Base-by-base conservation (phyloP, 495 filamentous ascomycete genomes). In the Penicillium silybi region DNA sequence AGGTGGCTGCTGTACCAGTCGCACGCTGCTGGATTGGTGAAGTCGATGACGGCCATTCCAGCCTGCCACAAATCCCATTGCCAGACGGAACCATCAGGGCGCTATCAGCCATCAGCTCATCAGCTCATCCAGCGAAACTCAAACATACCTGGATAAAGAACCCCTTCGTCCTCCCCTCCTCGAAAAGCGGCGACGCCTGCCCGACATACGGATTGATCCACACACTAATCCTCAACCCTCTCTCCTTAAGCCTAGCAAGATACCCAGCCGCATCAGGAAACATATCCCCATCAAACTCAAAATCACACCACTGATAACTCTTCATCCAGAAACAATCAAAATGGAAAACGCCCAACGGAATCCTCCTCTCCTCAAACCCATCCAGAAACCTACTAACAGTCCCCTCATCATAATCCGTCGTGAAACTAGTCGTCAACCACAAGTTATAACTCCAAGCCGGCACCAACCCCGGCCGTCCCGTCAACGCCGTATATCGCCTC, bases 41-140 rank as follows among this genome's bases (percentile, higher is more conserved):
- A 87, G 58, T 88, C 86, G 8, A 88, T 73, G 4, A 88, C 69
- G 3, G 84, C 85, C 85, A 89, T 89, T 29, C 85, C 85, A 17
- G 83, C 80, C 59, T 88, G 84, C 85, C 85, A 88, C 32, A 85
- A 67, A 57, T 88, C 85, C 82, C 84, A 87, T 66, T 88, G 84
- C 77, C 80, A 88, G 19, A 88, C 68, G 47, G 85, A 84, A 17
- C 83, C 85, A 52, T 89, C 85, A 47, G 72, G 80, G 17, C 83
- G 80, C 71, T 74, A 45, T 18, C 15, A n/a, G 39, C 16, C 15
- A 17, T 47, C 10, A 26, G 16, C 42, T 16, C 1, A n/a, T n/a
- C 44, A 32, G 11, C 29, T 10, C 29, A 13, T 13, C 1, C 29
- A 15, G n/a, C n/a, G n/a, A n/a, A n/a, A n/a, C n/a, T n/a, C n/a